These are phyloP conservation scores for Biscutella auriculata DNA, from an alignment of 441 rosid genomes.

Conservation along the genomic window DNA sequence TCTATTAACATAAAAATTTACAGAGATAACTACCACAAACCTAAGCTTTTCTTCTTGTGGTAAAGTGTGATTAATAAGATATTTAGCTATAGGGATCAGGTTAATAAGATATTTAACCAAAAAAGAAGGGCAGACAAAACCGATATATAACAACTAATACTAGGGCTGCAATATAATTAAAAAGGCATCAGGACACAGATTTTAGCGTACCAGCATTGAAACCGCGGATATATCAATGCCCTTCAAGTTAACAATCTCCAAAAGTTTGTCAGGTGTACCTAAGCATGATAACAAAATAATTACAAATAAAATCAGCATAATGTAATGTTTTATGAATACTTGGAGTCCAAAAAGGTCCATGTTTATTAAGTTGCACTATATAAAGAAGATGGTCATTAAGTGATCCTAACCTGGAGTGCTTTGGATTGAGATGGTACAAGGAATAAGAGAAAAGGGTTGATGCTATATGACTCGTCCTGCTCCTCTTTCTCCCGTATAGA, in stretches of 20 bases:
- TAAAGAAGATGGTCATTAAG: background rate
- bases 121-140: too few species aligned
- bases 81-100: background rate
- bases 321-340: too few species aligned
- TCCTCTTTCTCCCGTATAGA: slow-evolving; percentile 53
- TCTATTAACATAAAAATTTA: background rate
- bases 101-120: background rate
- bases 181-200: background rate
- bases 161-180: background rate
- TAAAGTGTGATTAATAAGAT: background rate
- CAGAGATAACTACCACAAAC: background rate
- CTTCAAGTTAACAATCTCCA: slow-evolving; percentile 57
- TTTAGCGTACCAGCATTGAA: slow-evolving; percentile 56
- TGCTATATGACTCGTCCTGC: slow-evolving; percentile 33
- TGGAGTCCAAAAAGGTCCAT: too few species aligned
- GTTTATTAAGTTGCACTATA: background rate
- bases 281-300: slow-evolving; percentile 10
- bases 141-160: too few species aligned
- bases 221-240: slow-evolving; percentile 63
- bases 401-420: slow-evolving; percentile 53
- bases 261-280: slow-evolving; percentile 87
- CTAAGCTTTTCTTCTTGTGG: background rate
- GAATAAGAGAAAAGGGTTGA: slow-evolving; percentile 62
- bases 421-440: slow-evolving; percentile 73
- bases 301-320: background rate